phyloP scores from a whole-genome alignment of 768 basidiomycete species.

The Boletus pseudo-olivaceus region DNA sequence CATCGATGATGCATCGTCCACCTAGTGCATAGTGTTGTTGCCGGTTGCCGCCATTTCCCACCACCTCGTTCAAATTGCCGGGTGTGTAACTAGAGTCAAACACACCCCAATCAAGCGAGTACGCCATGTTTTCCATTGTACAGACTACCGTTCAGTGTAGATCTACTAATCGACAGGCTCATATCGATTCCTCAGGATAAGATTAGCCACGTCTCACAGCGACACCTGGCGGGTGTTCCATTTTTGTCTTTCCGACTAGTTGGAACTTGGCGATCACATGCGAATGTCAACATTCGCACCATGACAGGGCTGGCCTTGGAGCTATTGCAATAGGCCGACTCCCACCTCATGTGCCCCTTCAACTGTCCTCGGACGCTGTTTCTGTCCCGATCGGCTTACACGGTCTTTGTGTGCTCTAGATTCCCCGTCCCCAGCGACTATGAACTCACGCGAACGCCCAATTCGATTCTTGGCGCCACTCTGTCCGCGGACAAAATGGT shows the following conservation, averaged over 20 bases:
- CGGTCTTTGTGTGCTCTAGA: background rate
- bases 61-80: background rate
- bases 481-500: constrained; percentile 17
- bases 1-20: too few relatives aligned
- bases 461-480: background rate
- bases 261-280: background rate
- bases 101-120: background rate
- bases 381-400: background rate
- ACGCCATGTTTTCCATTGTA: background rate
- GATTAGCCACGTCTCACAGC: background rate
- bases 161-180: background rate
- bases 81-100: background rate
- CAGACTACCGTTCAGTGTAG: background rate
- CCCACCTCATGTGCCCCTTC: background rate
- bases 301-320: background rate
- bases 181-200: background rate
- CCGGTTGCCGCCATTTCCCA: background rate
- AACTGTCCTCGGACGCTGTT: background rate
- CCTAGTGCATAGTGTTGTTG: too few relatives aligned
- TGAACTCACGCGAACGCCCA: background rate
- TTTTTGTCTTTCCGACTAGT: background rate
- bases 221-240: background rate
- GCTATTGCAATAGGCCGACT: background rate
- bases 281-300: background rate
- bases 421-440: background rate